Evolutionary conservation across 371 early-diverging fungal genomes (phyloP), one percentile per base, ranked within the genome.

Genomic region (Basidiobolus meristosporus): DNA sequence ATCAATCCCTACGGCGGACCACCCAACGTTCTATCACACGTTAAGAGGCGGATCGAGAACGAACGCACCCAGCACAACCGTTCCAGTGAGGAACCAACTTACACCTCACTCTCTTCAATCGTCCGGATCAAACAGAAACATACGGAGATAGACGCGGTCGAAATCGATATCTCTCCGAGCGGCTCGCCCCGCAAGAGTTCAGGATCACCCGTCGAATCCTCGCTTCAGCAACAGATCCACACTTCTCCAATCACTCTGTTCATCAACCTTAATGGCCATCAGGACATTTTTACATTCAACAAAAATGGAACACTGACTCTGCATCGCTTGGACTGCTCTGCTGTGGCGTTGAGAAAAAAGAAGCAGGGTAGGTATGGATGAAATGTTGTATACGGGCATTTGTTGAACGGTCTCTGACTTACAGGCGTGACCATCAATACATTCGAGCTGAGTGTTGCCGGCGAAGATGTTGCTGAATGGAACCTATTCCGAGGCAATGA

Each of bases 1-100:
- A 68, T 77, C 37, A 77, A 77, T 42, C 75, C 78, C 7, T 70
- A 70, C 41, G 78, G 76, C 35, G 76, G 76, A 0, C 61, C 62
- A 18, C 63, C 74, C 7, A 70, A 73, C 38, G 68, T 71, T n/a
- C 54, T 54, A 0, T 70, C 73, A 1, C 79, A 78, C 52, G 46
- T 60, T 44, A 22, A 35, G 11, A 41, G 41, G 36, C 39, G 38
- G 10, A 44, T 46, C 7, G 34, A 34, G 12, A 46, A 46, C 33
- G 32, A 32, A 20, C 18, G 14, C 3, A 18, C 7, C 16, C 19
- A 16, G n/a, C 15, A 19, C 18, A 22, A 38, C 19, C 36, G 21
- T 18, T 16, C 16, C 34, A 3, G 9, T 36, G 36, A 21, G 16
- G 19, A 19, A 6, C 19, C 19, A 21, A 18, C 36, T 36, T 10